A percentile compares a stretch with the other conserved stretches of the same genome.
phyloP scores from a whole-genome alignment of 1,139 yeast species.

The Pichia inconspicua region DNA sequence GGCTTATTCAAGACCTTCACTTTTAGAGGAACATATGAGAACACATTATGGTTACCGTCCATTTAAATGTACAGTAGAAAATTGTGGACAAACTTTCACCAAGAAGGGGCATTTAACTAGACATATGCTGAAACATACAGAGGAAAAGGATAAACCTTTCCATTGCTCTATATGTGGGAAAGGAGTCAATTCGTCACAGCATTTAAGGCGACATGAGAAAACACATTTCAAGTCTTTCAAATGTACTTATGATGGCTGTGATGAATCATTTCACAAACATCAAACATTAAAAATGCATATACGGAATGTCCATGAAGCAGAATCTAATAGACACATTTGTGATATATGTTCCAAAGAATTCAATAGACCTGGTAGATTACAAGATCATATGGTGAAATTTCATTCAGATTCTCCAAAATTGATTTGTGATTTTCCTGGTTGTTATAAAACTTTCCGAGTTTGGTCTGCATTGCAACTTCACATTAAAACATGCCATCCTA shows the following conservation, averaged over 20 bases:
- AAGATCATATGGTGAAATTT: conserved; percentile 52
- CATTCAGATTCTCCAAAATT: conserved; percentile 52
- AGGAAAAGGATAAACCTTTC: conserved; percentile 57
- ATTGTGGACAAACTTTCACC: conserved; percentile 59
- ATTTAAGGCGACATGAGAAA: conserved; percentile 66
- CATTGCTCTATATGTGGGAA: conserved; percentile 72
- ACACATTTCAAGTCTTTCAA: conserved; percentile 64
- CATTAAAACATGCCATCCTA: conserved; percentile 65
- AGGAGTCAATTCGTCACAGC: conserved; percentile 78
- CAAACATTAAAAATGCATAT: conserved; percentile 73
- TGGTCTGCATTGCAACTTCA: conserved; percentile 77
- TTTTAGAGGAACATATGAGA: conserved; percentile 72
- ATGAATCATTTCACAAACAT: conserved; percentile 65
- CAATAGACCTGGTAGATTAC: conserved; percentile 52
- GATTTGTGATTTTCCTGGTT: conserved; percentile 56
- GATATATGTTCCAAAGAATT: conserved; percentile 52
- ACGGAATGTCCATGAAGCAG: conserved; percentile 49
- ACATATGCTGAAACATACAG: conserved; percentile 58
- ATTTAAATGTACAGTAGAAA: conserved; percentile 46
- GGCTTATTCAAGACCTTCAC: conserved; percentile 72
- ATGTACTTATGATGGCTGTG: conserved; percentile 58
- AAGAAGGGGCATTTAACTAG: conserved; percentile 74
- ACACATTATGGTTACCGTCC: conserved; percentile 79
- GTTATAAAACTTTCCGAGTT: conserved; percentile 54
- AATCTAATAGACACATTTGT: conserved; percentile 39